Base-by-base conservation (phyloP, 306 rosid genomes). In the Delonix regia region DNA sequence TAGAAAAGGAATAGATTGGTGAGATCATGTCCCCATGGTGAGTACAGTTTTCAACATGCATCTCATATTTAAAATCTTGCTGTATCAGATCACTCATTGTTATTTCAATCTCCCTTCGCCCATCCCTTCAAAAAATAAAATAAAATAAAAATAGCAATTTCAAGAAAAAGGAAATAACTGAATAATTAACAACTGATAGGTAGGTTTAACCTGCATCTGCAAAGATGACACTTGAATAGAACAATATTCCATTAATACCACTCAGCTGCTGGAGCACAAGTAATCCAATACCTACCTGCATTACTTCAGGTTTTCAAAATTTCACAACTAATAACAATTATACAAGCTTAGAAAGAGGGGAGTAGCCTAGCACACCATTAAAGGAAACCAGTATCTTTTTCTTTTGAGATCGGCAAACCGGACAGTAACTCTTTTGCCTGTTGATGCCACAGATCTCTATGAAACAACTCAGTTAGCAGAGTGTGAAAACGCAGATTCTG, bases 371-470 rank as follows among this genome's bases (percentile, higher is more conserved):
- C 16, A 55, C 84, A 90, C 98, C 97, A 69, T 82, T 82, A 93
- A 86, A 53, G 96, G 98, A 80, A 86, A 84, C 92, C 98, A 88
- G 70, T 93, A 90, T 93, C 96, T 90, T 91, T 73, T 93, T 81
- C 87, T 85, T 85, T 81, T 76, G 79, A 93, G 96, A 72, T 93
- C 98, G 11, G 92, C 77, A 81, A 90, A 84, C 14, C 88, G 85
- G 68, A 93, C 81, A 56, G 96, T 52, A 64, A 53, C 83, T 78
- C 96, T 84, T 83, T 72, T 86, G 74, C 84, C 80, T 2, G 87
- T 5, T 45, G 96, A 82, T 76, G 87, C 90, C 41, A 90, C 83
- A 42, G 97, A 83, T 84, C 89, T 86, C 97, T 93, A 82, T 22
- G 69, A 83, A 76, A 61, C 45, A 66, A 42, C 56, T 18, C 27